phyloP scores from a whole-genome alignment of 108 stramenopile genomes.

The Seminavis robusta region DNA sequence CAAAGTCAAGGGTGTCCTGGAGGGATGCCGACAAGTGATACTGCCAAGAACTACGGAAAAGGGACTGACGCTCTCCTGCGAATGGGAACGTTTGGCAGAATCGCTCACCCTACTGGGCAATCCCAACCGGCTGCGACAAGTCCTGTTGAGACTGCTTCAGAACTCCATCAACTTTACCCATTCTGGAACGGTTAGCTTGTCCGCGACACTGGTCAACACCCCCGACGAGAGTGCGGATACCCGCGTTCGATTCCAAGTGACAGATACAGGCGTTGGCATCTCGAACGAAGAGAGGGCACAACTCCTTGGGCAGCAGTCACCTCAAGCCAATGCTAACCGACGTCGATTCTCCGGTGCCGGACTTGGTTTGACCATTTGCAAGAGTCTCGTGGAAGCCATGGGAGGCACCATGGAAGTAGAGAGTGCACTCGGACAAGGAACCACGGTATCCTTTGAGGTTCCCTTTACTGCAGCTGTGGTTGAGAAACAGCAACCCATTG shows the following conservation, averaged over 20 bases:
- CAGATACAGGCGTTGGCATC: slow-evolving; percentile 61
- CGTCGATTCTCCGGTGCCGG: slow-evolving; percentile 60
- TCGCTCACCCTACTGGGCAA: slow-evolving; percentile 45
- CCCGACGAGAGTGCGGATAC: background rate
- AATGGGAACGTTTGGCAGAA: too few species aligned
- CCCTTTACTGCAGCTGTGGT: slow-evolving; percentile 9
- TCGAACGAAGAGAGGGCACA: slow-evolving; percentile 5
- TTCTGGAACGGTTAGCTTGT: slow-evolving; percentile 18
- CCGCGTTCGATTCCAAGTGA: slow-evolving; percentile 25
- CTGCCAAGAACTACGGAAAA: background rate
- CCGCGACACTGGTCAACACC: slow-evolving; percentile 12
- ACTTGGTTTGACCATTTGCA: slow-evolving; percentile 49
- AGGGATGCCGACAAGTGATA: slow-evolving; percentile 6
- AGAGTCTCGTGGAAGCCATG: slow-evolving; percentile 37
- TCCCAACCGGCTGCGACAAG: slow-evolving; percentile 57
- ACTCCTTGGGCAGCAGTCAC: slow-evolving; percentile 44
- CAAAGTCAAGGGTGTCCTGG: slow-evolving; percentile 6
- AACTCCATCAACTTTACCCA: slow-evolving; percentile 65
- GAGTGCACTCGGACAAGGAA: slow-evolving; percentile 23
- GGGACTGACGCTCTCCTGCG: background rate
- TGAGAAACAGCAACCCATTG: background rate
- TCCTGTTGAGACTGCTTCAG: slow-evolving; percentile 46
- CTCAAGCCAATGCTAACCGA: slow-evolving; percentile 29
- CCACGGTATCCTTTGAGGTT: slow-evolving; percentile 27
- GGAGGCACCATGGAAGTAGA: slow-evolving; percentile 37